phyloP scores from a whole-genome alignment of 1,139 yeast genomes.

The Suhomyces chickasaworum region DNA sequence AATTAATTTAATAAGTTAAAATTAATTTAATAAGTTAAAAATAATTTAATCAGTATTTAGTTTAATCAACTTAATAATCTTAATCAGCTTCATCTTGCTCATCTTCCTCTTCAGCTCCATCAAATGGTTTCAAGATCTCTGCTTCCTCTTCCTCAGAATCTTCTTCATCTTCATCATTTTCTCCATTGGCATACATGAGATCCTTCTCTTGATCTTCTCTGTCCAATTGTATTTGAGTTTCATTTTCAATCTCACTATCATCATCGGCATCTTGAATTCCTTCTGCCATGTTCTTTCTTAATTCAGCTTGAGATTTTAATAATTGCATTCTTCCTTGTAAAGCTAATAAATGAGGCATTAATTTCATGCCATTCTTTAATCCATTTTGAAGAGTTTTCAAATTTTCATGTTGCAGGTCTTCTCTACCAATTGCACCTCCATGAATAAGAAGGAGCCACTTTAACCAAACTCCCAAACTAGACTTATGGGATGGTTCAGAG shows the following conservation, averaged over 20 bases:
- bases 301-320: slow-evolving; percentile 41
- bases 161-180: slow-evolving; percentile 35
- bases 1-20: too few species aligned
- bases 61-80: too few species aligned
- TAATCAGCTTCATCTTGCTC: slow-evolving; percentile 5
- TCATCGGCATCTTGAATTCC: slow-evolving; percentile 15
- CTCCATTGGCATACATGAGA: slow-evolving; percentile 45
- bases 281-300: slow-evolving; percentile 30
- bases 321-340: slow-evolving; percentile 49
- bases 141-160: slow-evolving; percentile 16
- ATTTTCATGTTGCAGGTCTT: slow-evolving; percentile 31
- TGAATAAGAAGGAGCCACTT: slow-evolving; percentile 50
- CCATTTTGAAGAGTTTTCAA: slow-evolving; percentile 35
- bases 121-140: slow-evolving; percentile 8
- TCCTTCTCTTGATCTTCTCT: slow-evolving; percentile 23
- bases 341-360: slow-evolving; percentile 43
- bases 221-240: slow-evolving; percentile 18
- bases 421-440: slow-evolving; percentile 44
- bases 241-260: slow-evolving; percentile 27
- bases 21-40: too few species aligned
- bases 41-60: too few species aligned
- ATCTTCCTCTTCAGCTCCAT: slow-evolving; percentile 23
- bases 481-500: slow-evolving; percentile 34
- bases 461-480: slow-evolving; percentile 47
- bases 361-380: slow-evolving; percentile 33